These are phyloP conservation scores for Thielaviopsis ethacetica DNA, from an alignment of 2,329 filamentous ascomycete species.

Conservation along the genomic window DNA sequence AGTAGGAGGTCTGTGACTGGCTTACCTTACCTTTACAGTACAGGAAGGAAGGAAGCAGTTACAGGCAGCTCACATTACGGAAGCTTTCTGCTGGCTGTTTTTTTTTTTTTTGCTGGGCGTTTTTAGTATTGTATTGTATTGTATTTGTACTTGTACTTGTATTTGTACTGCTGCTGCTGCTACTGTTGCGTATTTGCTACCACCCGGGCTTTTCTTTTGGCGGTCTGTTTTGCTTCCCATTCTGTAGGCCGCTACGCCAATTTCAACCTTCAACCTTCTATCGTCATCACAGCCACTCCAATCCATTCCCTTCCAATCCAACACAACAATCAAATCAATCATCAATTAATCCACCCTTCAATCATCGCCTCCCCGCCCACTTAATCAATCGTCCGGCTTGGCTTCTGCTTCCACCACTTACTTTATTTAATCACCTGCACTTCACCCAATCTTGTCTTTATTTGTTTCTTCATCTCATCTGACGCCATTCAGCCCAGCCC, in stretches of 20 bases:
- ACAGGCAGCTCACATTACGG: not conserved
- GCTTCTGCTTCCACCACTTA: not conserved
- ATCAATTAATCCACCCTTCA: not conserved
- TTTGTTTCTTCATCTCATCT: not conserved
- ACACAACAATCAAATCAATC: not conserved
- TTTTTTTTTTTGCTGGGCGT: not conserved
- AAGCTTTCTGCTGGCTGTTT: not conserved
- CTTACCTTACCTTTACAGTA: too few relatives aligned
- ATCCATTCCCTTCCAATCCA: not conserved
- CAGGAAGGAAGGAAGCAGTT: not conserved
- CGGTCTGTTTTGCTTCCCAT: not conserved
- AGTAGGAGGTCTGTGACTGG: not conserved
- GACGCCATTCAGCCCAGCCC: not conserved
- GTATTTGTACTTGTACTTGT: too few relatives aligned
- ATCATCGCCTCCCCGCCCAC: not conserved
- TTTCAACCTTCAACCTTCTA: not conserved
- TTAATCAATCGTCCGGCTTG: not conserved
- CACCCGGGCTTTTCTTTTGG: not conserved
- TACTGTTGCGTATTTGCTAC: too few relatives aligned
- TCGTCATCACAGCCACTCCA: not conserved
- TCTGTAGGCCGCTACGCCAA: not conserved
- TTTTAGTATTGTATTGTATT: not conserved
- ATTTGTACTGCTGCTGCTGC: not conserved
- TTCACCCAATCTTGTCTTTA: not conserved
- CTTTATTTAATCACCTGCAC: not conserved